phyloP scores from a whole-genome alignment of 768 basidiomycete species.

The Leccinum variicolor region DNA sequence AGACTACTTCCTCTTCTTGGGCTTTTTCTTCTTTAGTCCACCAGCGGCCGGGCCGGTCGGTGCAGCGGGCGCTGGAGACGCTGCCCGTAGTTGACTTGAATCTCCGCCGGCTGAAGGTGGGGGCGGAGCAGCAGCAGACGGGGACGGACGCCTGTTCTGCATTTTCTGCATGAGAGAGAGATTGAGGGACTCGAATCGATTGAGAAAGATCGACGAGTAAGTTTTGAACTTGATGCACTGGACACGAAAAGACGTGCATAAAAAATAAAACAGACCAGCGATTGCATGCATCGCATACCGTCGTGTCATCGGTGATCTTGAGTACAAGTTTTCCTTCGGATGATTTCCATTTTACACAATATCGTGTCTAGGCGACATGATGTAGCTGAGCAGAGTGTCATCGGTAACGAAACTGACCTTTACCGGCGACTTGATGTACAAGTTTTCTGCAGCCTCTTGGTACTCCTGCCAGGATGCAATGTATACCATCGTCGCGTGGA shows the following conservation, averaged over 20 bases:
- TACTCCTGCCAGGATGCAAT: conserved; percentile 88
- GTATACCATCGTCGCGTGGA: conserved; percentile 73
- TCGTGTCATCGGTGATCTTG: conserved; percentile 89
- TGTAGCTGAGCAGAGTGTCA: background rate
- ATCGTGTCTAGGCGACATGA: conserved; percentile 61
- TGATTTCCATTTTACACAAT: conserved; percentile 88
- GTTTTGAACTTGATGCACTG: conserved; percentile 98
- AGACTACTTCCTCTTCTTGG: conserved; percentile 70
- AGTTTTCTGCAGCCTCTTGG: conserved; percentile 83
- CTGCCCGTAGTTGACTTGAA: conserved; percentile 28
- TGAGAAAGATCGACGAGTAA: conserved; percentile 89
- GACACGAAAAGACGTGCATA: background rate
- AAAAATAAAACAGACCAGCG: background rate
- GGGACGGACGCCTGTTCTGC: conserved; percentile 56
- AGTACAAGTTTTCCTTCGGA: conserved; percentile 85
- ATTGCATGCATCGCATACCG: conserved; percentile 50
- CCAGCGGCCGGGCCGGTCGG: conserved; percentile 42
- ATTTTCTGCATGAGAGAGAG: conserved; percentile 83
- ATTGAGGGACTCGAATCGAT: conserved; percentile 93
- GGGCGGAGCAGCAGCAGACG: conserved; percentile 8
- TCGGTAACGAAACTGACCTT: conserved; percentile 45
- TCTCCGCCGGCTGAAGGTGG: conserved; percentile 20
- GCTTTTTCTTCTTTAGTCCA: conserved; percentile 80
- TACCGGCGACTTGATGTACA: conserved; percentile 78
- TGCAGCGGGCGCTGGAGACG: conserved; percentile 32